Evolutionary conservation across 805 yeast genomes (phyloP).

Genomic region (Yamadazyma scolyti): DNA sequence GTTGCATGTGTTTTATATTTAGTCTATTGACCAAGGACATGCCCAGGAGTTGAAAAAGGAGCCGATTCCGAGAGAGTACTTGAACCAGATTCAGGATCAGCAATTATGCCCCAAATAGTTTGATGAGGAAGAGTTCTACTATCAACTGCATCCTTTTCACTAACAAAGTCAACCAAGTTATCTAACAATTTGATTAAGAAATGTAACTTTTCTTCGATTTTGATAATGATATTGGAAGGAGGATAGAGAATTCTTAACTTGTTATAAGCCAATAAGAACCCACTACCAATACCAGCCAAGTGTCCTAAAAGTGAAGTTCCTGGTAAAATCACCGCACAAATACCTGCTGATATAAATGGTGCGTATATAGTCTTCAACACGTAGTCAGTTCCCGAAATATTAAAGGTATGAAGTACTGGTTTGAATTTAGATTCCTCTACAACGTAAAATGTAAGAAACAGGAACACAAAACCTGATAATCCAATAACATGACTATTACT

Average conservation of each 20-base stretch:
- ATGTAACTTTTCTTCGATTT: constrained; percentile 57
- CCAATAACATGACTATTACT: constrained; percentile 60
- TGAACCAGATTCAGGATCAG: no score
- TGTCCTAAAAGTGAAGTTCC: constrained; percentile 74
- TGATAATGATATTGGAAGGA: constrained; percentile 59
- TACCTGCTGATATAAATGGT: constrained; percentile 53
- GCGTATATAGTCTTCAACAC: constrained; percentile 55
- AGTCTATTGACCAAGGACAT: constrained; percentile 22
- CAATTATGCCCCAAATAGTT: no score
- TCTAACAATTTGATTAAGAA: constrained; percentile 53
- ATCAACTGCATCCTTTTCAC: constrained; percentile 56
- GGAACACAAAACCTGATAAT: constrained; percentile 70
- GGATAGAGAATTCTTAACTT: constrained; percentile 59
- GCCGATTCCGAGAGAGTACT: no score
- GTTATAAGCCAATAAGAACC: constrained; percentile 59
- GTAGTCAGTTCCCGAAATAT: constrained; percentile 35
- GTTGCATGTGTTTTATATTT: no score
- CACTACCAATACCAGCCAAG: constrained; percentile 60
- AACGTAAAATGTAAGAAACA: constrained; percentile 62
- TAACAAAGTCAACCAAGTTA: constrained; percentile 49
- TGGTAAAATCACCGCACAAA: constrained; percentile 54
- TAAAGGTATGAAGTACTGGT: constrained; percentile 34
- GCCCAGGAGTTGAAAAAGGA: constrained; percentile 17
- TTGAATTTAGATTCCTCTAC: constrained; percentile 35
- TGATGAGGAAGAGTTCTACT: no score